These are phyloP conservation scores for Colletotrichum horii DNA, from an alignment of 2,329 filamentous ascomycete genomes.

Conservation along the genomic window DNA sequence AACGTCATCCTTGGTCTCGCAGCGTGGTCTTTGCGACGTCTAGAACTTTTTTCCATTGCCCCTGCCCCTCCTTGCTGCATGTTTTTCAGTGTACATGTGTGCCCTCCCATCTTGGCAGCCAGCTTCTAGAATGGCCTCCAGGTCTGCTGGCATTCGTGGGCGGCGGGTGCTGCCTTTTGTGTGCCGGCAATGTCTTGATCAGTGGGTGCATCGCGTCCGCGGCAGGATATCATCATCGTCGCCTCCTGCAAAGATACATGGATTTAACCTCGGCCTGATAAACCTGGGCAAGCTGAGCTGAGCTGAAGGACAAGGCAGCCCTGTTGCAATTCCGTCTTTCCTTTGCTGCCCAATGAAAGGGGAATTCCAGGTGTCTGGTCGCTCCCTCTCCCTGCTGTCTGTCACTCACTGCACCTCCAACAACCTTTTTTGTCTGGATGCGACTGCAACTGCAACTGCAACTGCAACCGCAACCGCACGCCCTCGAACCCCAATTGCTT, in stretches of 20 bases:
- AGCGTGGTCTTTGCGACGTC: background rate
- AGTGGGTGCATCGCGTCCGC: background rate
- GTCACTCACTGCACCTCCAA: background rate
- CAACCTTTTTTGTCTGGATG: background rate
- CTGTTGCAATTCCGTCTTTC: background rate
- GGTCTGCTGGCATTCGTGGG: background rate
- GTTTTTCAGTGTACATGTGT: background rate
- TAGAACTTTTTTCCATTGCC: background rate
- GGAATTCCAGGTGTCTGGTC: background rate
- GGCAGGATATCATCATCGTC: background rate
- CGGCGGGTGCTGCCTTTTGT: background rate
- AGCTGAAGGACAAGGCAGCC: background rate
- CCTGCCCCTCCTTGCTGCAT: background rate
- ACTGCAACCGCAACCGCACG: background rate
- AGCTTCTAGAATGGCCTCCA: background rate
- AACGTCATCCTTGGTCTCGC: background rate
- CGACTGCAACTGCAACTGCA: background rate
- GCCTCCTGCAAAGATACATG: background rate
- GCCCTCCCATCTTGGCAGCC: background rate
- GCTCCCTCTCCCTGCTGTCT: background rate
- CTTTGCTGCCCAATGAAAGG: constrained; percentile 1
- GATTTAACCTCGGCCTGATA: background rate
- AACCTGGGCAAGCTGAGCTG: background rate
- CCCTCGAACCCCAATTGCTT: background rate
- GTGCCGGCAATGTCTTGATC: background rate